Base-by-base conservation (phyloP, 1,284 basidiomycete genomes). In the Boletus mariae region DNA sequence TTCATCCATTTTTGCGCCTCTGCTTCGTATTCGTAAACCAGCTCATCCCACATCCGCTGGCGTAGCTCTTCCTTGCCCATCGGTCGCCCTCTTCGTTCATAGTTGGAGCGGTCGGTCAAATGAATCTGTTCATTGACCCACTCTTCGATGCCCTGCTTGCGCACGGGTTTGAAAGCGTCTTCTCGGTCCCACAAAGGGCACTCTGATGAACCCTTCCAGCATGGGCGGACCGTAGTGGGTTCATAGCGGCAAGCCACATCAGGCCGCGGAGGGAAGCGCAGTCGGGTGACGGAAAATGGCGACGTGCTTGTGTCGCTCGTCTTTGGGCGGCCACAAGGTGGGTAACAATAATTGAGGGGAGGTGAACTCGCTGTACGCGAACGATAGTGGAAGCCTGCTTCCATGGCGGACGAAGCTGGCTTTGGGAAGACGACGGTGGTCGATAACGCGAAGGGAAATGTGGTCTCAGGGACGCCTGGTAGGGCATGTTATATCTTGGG, bases 121-220 rank as follows among this genome's bases (percentile, higher is more conserved):
- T 75, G 70, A 49, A 73, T 63, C 65, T 81, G 82, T 58, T 82
- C 75, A 45, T 75, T 66, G 47, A 85, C 79, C 84, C 85, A 85
- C 51, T 77, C 74, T 52, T 84, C 80, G 29, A 80, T 83, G 57
- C 75, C 79, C 61, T 74, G 71, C 59, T 71, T 75, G 59, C 73
- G 71, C 55, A 72, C 71, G 53, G 75, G 71, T 43, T 72, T 73
- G 50, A 70, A 69, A 42, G 65, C 65, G 57, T 81, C 77, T 62
- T 84, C 78, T 49, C 76, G 72, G 15, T 78, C 76, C 80, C 83
- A 84, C 10, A 78, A 70, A 58, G 77, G 80, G 12, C 77, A 76
- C 55, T 78, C 69, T 41, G 65, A 72, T 67, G 77, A 74, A 50
- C 77, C 75, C 57, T 74, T 63, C 70, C 74, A 73, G 8, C 69